Evolutionary conservation across 1,284 basidiomycete species (phyloP).

Genomic region (Paramarasmius palmivorus): DNA sequence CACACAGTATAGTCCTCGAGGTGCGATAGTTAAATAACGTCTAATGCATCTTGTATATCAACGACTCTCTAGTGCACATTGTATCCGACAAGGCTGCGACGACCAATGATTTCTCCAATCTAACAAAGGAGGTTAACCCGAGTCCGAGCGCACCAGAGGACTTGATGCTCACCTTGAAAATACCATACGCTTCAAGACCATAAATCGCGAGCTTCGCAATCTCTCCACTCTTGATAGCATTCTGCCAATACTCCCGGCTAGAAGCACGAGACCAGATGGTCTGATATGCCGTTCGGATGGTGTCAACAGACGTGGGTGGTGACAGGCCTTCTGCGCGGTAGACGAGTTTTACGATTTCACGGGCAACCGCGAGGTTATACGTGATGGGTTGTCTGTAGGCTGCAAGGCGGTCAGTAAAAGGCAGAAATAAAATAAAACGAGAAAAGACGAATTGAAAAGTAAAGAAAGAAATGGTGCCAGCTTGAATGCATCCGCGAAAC

Average conservation of each 20-base stretch:
- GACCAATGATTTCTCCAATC: constrained; percentile 91
- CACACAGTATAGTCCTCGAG: too few relatives aligned
- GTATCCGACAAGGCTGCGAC: constrained; percentile 85
- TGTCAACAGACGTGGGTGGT: constrained; percentile 71
- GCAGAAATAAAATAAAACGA: neutral
- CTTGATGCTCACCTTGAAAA: constrained; percentile 68
- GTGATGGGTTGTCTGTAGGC: constrained; percentile 82
- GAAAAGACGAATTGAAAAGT: neutral
- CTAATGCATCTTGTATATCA: too few relatives aligned
- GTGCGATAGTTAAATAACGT: too few relatives aligned
- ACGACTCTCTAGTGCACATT: constrained; percentile 56
- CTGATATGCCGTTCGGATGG: constrained; percentile 72
- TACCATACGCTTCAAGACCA: constrained; percentile 85
- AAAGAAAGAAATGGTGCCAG: neutral
- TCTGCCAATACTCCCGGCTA: constrained; percentile 71
- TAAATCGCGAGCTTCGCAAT: constrained; percentile 82
- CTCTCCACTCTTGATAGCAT: constrained; percentile 72
- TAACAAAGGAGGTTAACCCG: constrained; percentile 32
- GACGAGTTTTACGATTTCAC: constrained; percentile 87
- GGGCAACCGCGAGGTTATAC: constrained; percentile 84
- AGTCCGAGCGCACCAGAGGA: constrained; percentile 26
- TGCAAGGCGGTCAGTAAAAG: constrained; percentile 29
- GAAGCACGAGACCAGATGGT: constrained; percentile 71
- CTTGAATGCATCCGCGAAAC: neutral
- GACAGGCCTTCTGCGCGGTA: constrained; percentile 88